Evolutionary conservation across 2,329 filamentous ascomycete species (phyloP).

Genomic region (Colletotrichum zoysiae): DNA sequence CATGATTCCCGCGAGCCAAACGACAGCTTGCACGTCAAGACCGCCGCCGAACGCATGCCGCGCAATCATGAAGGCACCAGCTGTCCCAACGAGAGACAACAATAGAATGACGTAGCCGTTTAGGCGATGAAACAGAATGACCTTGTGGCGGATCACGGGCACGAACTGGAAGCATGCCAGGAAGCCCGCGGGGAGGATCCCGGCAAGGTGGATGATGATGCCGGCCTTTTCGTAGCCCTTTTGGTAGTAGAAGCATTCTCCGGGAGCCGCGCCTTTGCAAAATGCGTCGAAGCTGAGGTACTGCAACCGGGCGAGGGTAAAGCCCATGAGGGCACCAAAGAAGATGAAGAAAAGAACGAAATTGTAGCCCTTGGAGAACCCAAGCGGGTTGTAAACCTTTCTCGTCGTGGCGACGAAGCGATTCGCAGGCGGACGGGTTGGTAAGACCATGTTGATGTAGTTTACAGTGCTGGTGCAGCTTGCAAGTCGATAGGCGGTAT

Average conservation of each 20-base stretch:
- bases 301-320: slow-evolving; percentile 60
- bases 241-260: slow-evolving; percentile 54
- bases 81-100: slow-evolving; percentile 59
- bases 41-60: slow-evolving; percentile 66
- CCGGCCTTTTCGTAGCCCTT: slow-evolving; percentile 51
- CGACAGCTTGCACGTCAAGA: slow-evolving; percentile 60
- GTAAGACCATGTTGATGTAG: slow-evolving; percentile 18
- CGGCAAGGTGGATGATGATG: slow-evolving; percentile 60
- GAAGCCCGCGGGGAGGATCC: slow-evolving; percentile 59
- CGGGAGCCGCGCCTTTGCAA: slow-evolving; percentile 49
- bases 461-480: background rate
- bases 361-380: slow-evolving; percentile 70
- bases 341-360: slow-evolving; percentile 67
- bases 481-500: background rate
- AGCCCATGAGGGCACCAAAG: slow-evolving; percentile 59
- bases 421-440: slow-evolving; percentile 38
- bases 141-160: slow-evolving; percentile 60
- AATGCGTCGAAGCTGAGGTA: slow-evolving; percentile 57
- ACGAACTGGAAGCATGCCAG: slow-evolving; percentile 63
- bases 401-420: slow-evolving; percentile 43
- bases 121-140: slow-evolving; percentile 68
- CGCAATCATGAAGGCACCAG: slow-evolving; percentile 65
- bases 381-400: slow-evolving; percentile 59
- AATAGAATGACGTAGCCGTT: slow-evolving; percentile 68
- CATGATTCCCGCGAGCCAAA: slow-evolving; percentile 58